These are phyloP conservation scores for Plantago major DNA, from an alignment of 257 asterid genomes.

Conservation along the genomic window DNA sequence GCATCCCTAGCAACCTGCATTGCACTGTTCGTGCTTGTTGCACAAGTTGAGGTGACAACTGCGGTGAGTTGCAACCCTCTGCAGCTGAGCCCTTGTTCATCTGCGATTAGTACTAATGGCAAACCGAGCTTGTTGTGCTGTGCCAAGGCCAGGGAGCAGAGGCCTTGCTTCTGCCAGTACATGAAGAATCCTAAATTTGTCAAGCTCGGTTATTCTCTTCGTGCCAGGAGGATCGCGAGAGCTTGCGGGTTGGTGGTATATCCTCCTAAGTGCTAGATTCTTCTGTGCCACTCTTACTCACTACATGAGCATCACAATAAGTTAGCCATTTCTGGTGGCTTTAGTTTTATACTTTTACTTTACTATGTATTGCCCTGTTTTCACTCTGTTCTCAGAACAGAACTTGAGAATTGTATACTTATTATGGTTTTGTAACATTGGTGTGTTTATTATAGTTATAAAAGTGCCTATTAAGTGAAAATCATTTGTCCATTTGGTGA, in stretches of 20 bases:
- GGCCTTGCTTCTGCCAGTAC: slow-evolving; percentile 76
- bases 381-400: slow-evolving; percentile 14
- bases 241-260: slow-evolving; percentile 76
- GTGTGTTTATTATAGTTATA: slow-evolving; percentile 17
- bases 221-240: slow-evolving; percentile 66
- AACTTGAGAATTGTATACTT: slow-evolving; percentile 11
- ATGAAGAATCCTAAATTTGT: slow-evolving; percentile 70
- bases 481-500: neutral
- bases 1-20: slow-evolving; percentile 23
- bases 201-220: slow-evolving; percentile 71
- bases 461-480: slow-evolving; percentile 14
- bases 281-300: neutral
- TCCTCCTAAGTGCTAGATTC: slow-evolving; percentile 51
- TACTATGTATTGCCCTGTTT: neutral
- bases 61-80: slow-evolving; percentile 64
- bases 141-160: slow-evolving; percentile 59
- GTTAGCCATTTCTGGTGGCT: slow-evolving; percentile 8
- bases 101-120: slow-evolving; percentile 54
- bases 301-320: slow-evolving; percentile 3
- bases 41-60: slow-evolving; percentile 29
- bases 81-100: slow-evolving; percentile 79
- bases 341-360: neutral
- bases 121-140: slow-evolving; percentile 51
- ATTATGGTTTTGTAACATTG: slow-evolving; percentile 26
- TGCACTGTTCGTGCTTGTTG: slow-evolving; percentile 29